phyloP scores from a whole-genome alignment of 345 rosid species.

The Linum lewisii region DNA sequence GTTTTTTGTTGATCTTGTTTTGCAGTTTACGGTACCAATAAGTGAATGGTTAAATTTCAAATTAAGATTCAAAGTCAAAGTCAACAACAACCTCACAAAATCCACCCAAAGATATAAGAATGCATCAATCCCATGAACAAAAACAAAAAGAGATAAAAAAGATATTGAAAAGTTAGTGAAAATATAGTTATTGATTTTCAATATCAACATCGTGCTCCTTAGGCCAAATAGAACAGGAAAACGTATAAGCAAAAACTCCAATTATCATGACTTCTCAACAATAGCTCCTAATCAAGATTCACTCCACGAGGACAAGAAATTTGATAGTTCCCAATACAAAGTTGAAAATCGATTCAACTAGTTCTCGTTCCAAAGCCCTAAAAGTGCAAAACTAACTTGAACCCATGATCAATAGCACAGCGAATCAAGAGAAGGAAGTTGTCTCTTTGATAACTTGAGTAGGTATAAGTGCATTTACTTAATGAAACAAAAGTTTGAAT shows the following conservation, averaged over 20 bases:
- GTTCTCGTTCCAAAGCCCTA: not conserved
- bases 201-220: constrained; percentile 96
- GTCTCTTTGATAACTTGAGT: too few species aligned
- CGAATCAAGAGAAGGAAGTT: not conserved
- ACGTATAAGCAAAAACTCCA: not conserved
- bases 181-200: constrained; percentile 93
- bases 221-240: constrained; percentile 27
- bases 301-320: too few species aligned
- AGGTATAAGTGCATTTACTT: too few species aligned
- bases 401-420: not conserved
- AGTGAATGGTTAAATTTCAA: too few species aligned
- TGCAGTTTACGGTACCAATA: too few species aligned
- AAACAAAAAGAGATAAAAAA: not conserved
- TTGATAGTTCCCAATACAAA: too few species aligned
- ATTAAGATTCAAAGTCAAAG: too few species aligned
- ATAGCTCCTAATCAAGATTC: not conserved
- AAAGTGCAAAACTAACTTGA: not conserved
- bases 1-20: too few species aligned
- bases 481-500: too few species aligned
- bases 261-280: not conserved
- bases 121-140: not conserved
- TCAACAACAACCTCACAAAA: too few species aligned
- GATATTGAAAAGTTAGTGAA: not conserved
- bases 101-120: not conserved
- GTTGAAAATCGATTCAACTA: not conserved